Evolutionary conservation across 306 rosid genomes (phyloP), one percentile per base, ranked within the genome.

Genomic region (Gastrolobium villosum): DNA sequence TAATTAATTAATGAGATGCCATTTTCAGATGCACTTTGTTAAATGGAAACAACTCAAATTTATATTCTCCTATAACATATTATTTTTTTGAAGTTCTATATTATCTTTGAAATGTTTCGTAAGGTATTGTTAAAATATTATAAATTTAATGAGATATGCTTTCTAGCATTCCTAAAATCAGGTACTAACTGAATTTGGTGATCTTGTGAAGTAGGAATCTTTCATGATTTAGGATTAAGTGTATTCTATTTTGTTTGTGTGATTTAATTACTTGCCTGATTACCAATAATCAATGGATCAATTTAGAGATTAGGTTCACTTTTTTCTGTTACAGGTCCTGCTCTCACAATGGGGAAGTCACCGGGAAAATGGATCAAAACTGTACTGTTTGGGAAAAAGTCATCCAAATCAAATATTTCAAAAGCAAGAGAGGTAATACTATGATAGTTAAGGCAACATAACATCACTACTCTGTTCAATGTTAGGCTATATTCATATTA

Each of bases 321-420:
- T 72, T 68, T 54, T 79, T 64, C 53, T 62, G 53, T 79, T 56
- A 5, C 88, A 82, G 93, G 68, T 80, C 62, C 80, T 75, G 74
- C 74, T 56, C 67, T 68, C 70, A 74, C 84, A 74, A 96, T 93
- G 99, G 98, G 97, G 28, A 96, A 93, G 81, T 96, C 99, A 53
- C 99, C 99, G 0, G 98, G 85, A 73, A 96, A 93, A 90, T 96
- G 99, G 99, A 93, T 96, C 84, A 93, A 91, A 86, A 83, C 88
- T 35, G 91, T 93, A 32, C 83, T 96, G 31, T 93, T 96, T 41
- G 97, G 98, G 82, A 96, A 93, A 86, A 96, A 93, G 84, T 79
- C 97, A 3, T 80, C 97, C 49, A 93, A 89, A 84, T 85, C 92
- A 65, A 84, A 84, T 70, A 66, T 85, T 77, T 72, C 92, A 2